Conservation (phyloP, 108 stramenopile genomes). For the Stephanodiscus triporus region DNA sequence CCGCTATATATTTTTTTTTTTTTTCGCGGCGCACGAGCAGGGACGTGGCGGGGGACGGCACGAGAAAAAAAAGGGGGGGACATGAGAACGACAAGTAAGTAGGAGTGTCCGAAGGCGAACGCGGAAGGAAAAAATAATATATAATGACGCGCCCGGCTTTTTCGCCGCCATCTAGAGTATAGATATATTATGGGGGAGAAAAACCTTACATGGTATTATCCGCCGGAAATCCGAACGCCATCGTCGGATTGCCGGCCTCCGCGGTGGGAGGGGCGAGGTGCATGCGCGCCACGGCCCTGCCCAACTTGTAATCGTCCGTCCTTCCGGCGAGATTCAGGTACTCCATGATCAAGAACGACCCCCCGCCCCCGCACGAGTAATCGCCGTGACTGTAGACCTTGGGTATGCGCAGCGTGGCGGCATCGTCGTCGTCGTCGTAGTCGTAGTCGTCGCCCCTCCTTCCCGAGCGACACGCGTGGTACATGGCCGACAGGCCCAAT, state of each 20-base stretch:
- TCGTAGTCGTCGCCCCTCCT: no score
- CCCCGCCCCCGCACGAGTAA: slow-evolving; percentile 26
- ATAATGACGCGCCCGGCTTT: not conserved
- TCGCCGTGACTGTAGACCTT: slow-evolving; percentile 57
- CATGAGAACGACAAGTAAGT: no score
- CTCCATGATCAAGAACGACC: slow-evolving; percentile 60
- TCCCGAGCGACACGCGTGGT: slow-evolving; percentile 33
- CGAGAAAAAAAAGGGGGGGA: not conserved
- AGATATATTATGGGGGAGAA: no score
- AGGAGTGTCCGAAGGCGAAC: no score
- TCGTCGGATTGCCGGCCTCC: slow-evolving; percentile 39
- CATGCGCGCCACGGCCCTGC: slow-evolving; percentile 59
- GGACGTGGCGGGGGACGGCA: no score
- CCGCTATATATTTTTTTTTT: no score
- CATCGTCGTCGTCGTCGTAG: no score
- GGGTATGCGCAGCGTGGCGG: slow-evolving; percentile 46
- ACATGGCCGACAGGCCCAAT: slow-evolving; percentile 59
- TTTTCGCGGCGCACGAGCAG: no score
- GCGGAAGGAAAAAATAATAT: no score
- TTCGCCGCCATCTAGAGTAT: not conserved
- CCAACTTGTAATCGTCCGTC: slow-evolving; percentile 44
- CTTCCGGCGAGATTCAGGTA: slow-evolving; percentile 52
- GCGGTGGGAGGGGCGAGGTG: slow-evolving; percentile 52
- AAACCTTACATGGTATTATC: slow-evolving; percentile 54
- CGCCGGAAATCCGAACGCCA: slow-evolving; percentile 57